Conservation (phyloP, 371 early-diverging fungal genomes). For the Mortierella sp. region DNA sequence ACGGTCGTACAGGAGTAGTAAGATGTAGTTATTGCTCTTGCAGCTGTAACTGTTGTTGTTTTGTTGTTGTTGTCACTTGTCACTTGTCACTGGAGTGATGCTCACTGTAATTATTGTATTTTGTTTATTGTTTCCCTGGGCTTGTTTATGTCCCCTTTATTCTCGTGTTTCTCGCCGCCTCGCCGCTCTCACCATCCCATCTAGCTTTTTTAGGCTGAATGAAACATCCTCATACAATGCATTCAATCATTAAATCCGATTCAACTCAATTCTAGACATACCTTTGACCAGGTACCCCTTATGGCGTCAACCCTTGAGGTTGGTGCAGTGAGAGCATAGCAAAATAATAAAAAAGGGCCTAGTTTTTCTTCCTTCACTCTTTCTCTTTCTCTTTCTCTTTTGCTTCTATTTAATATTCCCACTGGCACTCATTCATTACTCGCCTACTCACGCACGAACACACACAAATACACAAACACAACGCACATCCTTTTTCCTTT, state of each 20-base stretch:
- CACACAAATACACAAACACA: not conserved
- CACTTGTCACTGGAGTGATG: too few relatives aligned
- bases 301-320: too few relatives aligned
- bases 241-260: too few relatives aligned
- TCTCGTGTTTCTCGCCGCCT: not conserved
- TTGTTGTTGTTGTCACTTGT: too few relatives aligned
- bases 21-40: too few relatives aligned
- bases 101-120: not conserved
- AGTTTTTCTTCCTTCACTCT: not conserved
- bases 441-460: not conserved
- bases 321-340: too few relatives aligned
- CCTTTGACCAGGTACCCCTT: too few relatives aligned
- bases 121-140: not conserved
- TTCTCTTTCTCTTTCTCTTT: not conserved
- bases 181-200: not conserved
- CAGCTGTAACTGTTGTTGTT: too few relatives aligned
- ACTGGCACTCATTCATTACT: not conserved
- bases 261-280: too few relatives aligned
- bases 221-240: too few relatives aligned
- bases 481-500: not conserved
- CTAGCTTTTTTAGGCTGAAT: too few relatives aligned
- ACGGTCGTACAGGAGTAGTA: too few relatives aligned
- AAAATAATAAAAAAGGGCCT: not conserved
- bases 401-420: not conserved
- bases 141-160: slow-evolving; percentile 4